Base-by-base conservation (phyloP, 768 basidiomycete species). In the Paxillus involutus region DNA sequence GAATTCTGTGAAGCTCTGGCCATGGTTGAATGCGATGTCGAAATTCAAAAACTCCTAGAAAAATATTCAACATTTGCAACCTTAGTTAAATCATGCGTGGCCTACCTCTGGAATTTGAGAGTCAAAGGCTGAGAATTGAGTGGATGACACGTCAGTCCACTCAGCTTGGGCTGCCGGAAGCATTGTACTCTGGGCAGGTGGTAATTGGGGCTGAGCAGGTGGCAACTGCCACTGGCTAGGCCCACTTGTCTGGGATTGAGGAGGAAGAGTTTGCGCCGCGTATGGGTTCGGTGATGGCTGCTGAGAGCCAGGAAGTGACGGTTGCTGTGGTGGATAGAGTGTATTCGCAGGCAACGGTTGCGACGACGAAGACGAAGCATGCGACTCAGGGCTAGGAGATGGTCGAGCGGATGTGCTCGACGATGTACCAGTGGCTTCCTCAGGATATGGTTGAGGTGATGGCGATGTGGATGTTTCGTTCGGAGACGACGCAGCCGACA, bases 401-500 rank as follows among this genome's bases (percentile, higher is more conserved):
- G 49, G 36, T 55, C 29, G 47, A 30, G 41, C 14, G 24, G 63
- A 55, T 17, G 49, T 17, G 16, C 44, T 51, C 10, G 58, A 59
- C 12, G 68, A 67, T 1, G 59, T 49, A 5, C 39, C 12, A 10
- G 53, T 50, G 29, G 39, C 57, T 30, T 51, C 43, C 26, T 62
- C 65, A 8, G 48, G 53, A 29, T 19, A 24, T 44, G 51, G n/a
- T 7, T 35, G 55, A 40, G 56, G 32, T 40, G 55, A 50, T 14
- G 61, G 46, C 40, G 59, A 61, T 13, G 54, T 47, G 17, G 63
- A 60, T n/a, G 65, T 58, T 2, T 69, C 68, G 10, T 55, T 62
- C 12, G 81, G 80, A 2, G 83, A 81, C 8, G 77, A 68, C 6
- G 79, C 78, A 14, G 76, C 75, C 0, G 83, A 83, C 33, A 81